Evolutionary conservation across 352 stramenopile genomes (phyloP).

Genomic region (Pythium dissimile): DNA sequence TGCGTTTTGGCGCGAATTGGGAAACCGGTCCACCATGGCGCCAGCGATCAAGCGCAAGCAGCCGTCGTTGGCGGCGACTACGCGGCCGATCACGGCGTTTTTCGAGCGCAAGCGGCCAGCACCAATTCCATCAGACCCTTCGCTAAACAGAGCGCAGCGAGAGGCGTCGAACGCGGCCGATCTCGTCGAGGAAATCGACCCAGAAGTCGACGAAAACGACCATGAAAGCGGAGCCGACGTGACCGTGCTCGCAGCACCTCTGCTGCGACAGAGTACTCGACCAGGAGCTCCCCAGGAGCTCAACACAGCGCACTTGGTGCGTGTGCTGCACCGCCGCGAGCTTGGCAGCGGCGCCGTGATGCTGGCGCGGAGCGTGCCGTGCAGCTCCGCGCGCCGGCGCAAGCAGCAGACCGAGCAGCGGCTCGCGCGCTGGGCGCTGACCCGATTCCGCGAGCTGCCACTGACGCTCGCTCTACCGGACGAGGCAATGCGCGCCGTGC

Average conservation of each 20-base stretch:
- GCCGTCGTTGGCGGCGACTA: slow-evolving; percentile 1
- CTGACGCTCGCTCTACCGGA: slow-evolving; percentile 38
- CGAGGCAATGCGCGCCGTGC: slow-evolving; percentile 10
- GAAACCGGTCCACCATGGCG: neutral
- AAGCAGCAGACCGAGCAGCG: slow-evolving; percentile 39
- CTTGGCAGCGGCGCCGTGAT: slow-evolving; percentile 19
- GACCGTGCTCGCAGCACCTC: neutral
- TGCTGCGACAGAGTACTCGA: neutral
- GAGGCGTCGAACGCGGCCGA: slow-evolving; percentile 1
- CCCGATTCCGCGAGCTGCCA: slow-evolving; percentile 39
- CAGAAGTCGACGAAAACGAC: slow-evolving; percentile 7
- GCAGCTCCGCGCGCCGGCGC: slow-evolving; percentile 19
- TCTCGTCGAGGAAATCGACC: slow-evolving; percentile 19
- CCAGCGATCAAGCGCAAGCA: slow-evolving; percentile 26
- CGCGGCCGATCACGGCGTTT: slow-evolving; percentile 56
- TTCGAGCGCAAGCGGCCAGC: slow-evolving; percentile 53
- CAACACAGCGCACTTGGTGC: slow-evolving; percentile 27
- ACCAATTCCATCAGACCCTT: slow-evolving; percentile 8
- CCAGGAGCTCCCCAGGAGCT: slow-evolving; percentile 2
- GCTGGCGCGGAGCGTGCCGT: slow-evolving; percentile 17
- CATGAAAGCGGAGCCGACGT: neutral
- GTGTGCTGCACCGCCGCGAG: slow-evolving; percentile 40
- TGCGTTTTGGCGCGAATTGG: slow-evolving; percentile 4
- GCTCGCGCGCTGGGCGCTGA: slow-evolving; percentile 50
- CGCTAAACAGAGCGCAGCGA: neutral